These are phyloP conservation scores for Castanea crenata DNA, from an alignment of 306 rosid genomes.

Conservation along the genomic window DNA sequence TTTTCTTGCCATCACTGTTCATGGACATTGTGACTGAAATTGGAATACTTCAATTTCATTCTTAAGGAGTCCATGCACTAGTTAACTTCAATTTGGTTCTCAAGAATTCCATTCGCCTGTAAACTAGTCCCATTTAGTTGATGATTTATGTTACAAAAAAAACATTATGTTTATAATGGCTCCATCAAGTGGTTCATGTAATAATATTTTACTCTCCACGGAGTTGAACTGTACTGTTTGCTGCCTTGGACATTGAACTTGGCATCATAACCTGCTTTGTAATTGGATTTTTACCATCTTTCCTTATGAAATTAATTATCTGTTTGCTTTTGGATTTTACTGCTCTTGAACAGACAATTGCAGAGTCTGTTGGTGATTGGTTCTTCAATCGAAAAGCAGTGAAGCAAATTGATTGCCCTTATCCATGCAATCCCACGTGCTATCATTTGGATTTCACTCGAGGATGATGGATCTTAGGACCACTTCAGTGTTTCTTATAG, in stretches of 20 bases:
- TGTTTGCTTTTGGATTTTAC: conserved; percentile 8
- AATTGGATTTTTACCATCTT: neutral
- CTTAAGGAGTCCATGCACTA: neutral
- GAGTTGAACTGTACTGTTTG: neutral
- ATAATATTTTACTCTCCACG: neutral
- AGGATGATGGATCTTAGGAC: conserved; percentile 17
- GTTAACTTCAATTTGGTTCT: neutral
- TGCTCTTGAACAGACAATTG: conserved; percentile 68
- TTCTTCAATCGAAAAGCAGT: conserved; percentile 48
- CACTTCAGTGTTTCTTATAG: neutral
- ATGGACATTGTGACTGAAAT: neutral
- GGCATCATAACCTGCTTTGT: neutral
- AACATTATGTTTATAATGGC: neutral
- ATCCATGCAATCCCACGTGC: conserved; percentile 92
- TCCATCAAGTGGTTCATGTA: neutral
- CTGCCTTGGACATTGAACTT: neutral
- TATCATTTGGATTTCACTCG: conserved; percentile 52
- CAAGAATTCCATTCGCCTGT: neutral
- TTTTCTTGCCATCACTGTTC: neutral
- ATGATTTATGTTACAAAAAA: neutral
- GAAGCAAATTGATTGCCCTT: conserved; percentile 78
- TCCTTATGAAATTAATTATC: conserved; percentile 1
- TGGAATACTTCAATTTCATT: neutral
- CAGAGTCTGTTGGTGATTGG: conserved; percentile 89
- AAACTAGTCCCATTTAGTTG: neutral